Percentiles rank a stretch among this genome's conserved stretches.
phyloP scores from a whole-genome alignment of 108 stramenopile species.

The Aurantiochytrium sp. region DNA sequence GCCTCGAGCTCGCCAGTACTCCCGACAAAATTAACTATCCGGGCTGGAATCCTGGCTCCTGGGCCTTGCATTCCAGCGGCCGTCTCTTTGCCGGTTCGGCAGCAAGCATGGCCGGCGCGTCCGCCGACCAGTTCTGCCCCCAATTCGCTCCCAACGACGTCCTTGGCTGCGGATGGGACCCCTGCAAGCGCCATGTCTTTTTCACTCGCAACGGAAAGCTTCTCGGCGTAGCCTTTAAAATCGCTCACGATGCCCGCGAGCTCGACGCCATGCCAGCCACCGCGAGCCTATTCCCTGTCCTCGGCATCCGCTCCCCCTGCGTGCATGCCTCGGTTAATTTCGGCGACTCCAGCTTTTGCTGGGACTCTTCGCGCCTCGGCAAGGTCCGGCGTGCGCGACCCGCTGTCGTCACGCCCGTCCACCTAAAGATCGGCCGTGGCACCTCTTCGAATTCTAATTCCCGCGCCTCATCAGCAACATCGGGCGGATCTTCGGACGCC shows the following conservation, averaged over 20 bases:
- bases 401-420: not conserved
- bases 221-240: not conserved
- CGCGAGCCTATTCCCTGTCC: not conserved
- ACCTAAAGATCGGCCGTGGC: not conserved
- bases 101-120: not conserved
- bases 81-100: not conserved
- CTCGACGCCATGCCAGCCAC: not conserved
- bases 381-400: not conserved
- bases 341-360: not conserved
- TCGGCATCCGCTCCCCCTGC: not conserved
- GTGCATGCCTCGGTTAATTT: not conserved
- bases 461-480: not conserved
- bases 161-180: not conserved
- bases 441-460: not conserved
- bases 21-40: slow-evolving; percentile 1
- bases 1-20: not conserved
- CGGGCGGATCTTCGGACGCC: not conserved
- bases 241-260: not conserved
- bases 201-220: not conserved
- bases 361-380: not conserved
- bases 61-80: not conserved
- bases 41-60: not conserved
- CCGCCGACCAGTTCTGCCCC: not conserved
- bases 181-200: not conserved
- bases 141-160: not conserved